Conservation (phyloP, 495 filamentous ascomycete species). For the Aspergillus ostianus region DNA sequence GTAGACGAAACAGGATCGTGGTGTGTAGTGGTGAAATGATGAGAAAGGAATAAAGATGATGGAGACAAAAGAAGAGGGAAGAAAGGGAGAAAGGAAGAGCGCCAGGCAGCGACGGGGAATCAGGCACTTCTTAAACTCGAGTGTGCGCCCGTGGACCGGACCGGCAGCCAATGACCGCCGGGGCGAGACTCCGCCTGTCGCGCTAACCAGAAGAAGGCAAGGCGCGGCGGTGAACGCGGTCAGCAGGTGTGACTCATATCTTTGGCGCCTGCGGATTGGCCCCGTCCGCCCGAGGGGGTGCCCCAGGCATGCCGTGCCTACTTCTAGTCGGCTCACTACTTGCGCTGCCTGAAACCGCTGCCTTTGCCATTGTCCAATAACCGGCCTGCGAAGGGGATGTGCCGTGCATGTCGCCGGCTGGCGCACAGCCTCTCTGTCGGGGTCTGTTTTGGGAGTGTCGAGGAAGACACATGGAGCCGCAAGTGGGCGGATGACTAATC, state of each 20-base stretch:
- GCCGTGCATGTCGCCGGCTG: too few species aligned
- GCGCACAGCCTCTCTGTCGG: neutral
- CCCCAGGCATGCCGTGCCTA: conserved; percentile 21
- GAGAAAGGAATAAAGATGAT: conserved; percentile 4
- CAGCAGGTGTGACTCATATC: conserved; percentile 47
- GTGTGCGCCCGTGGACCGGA: conserved; percentile 24
- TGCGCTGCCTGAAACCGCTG: neutral
- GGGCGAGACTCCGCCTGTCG: conserved; percentile 7
- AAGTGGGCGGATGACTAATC: neutral
- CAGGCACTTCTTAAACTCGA: conserved; percentile 43
- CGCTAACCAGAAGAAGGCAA: conserved; percentile 24
- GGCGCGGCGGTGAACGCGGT: conserved; percentile 14
- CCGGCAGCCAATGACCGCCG: conserved; percentile 21
- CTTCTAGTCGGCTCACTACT: neutral
- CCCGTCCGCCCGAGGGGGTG: neutral
- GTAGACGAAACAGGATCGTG: neutral
- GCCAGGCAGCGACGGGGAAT: conserved; percentile 37
- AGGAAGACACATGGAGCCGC: neutral
- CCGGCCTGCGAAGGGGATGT: too few species aligned
- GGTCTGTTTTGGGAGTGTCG: neutral
- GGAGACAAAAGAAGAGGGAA: conserved; percentile 15
- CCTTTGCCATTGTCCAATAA: neutral
- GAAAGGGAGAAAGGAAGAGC: conserved; percentile 23
- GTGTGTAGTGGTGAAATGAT: conserved; percentile 7
- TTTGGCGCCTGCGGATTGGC: conserved; percentile 23